Evolutionary conservation across 805 yeast genomes (phyloP).

Genomic region (Deakozyma indianensis): DNA sequence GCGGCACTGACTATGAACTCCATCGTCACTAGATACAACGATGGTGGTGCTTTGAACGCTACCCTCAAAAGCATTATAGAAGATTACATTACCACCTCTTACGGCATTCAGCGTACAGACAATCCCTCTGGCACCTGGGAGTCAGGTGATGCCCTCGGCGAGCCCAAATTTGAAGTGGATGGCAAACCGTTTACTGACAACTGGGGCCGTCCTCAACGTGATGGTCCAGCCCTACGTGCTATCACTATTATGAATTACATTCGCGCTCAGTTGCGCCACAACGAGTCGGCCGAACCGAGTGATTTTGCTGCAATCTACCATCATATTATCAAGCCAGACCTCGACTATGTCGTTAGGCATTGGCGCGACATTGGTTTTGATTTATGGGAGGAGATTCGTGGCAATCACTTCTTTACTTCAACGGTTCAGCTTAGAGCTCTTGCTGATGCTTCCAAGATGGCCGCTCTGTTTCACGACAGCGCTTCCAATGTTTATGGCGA

Average conservation of each 20-base stretch:
- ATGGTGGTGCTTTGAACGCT: constrained; percentile 17
- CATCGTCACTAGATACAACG: constrained; percentile 40
- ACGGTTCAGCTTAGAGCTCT: constrained; percentile 62
- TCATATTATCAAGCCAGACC: constrained; percentile 51
- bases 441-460: constrained; percentile 33
- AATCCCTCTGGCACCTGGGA: constrained; percentile 56
- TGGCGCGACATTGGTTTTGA: constrained; percentile 70
- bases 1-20: constrained; percentile 58
- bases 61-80: constrained; percentile 28
- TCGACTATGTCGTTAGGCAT: constrained; percentile 41
- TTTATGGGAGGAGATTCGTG: constrained; percentile 80
- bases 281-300: constrained; percentile 14
- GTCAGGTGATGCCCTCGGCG: constrained; percentile 49
- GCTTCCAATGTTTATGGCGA: constrained; percentile 6
- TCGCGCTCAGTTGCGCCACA: constrained; percentile 24
- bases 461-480: constrained; percentile 17
- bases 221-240: constrained; percentile 80
- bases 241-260: constrained; percentile 48
- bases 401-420: constrained; percentile 67
- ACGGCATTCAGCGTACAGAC: constrained; percentile 44
- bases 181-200: constrained; percentile 42
- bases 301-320: constrained; percentile 28
- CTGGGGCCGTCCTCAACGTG: constrained; percentile 96
- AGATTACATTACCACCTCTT: constrained; percentile 46
- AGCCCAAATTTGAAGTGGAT: constrained; percentile 71